Base-by-base conservation (phyloP, 257 asterid species). In the Verbascum thapsus region DNA sequence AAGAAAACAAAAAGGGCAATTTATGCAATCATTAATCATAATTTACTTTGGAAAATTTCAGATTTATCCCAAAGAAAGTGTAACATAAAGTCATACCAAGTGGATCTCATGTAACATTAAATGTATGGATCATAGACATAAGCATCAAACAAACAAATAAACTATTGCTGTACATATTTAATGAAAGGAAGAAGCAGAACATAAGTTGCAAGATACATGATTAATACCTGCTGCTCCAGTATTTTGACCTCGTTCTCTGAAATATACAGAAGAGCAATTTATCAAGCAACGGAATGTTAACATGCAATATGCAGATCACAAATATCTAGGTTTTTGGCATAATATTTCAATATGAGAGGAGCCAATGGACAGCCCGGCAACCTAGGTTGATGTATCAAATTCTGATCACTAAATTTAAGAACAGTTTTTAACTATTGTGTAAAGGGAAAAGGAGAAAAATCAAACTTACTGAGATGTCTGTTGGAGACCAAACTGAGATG, bases 401-500 rank as follows among this genome's bases (percentile, higher is more conserved):
- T 10, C n/a, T 26, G 13, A 8, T 8, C 40, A 41, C 40, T 41
- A 18, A 40, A 22, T 22, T 40, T 12, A 7, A 16, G 1, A 39
- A 18, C 10, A 50, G 43, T 7, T 37, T 23, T 19, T 8, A 3
- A 10, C 37, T 7, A 20, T 1, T 37, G 20, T 48, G 15, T 2
- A 32, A 35, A 20, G 20, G 7, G 54, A 53, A 40, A 47, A 0
- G 16, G 23, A 26, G 5, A 26, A 26, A 26, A 52, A 40, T 4
- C 39, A 32, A 55, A 78, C 85, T 81, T 67, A 83, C 90, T 49
- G 83, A 38, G 76, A 43, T 42, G 75, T 43, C 39, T 48, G 81
- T 52, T 74, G 81, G 18, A 47, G 78, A 44, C 83, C 81, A 38
- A 75, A 65, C 67, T 78, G 90, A 64, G 91, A 73, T 49, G 71